Evolutionary conservation across 371 early-diverging fungal species (phyloP), one percentile per base, ranked within the genome.

Genomic region (Parasitella parasitica): DNA sequence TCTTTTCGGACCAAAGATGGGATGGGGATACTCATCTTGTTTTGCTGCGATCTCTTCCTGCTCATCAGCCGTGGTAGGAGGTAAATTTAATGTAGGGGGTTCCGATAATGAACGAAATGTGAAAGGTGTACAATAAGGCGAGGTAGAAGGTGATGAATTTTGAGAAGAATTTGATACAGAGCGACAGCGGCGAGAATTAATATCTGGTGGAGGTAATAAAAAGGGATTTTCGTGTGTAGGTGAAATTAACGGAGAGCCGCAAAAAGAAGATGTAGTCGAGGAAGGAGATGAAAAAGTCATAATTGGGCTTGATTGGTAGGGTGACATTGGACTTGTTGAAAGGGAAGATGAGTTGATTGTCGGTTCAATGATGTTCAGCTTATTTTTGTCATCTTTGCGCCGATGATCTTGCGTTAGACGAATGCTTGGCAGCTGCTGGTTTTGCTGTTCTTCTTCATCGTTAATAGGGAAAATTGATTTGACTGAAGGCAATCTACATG

Each of bases 61-160:
- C 18, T 52, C 62, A 11, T 64, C 58, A 13, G 39, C 56, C 6
- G 24, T 16, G 28, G 52, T 28, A 24, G 55, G 54, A 15, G 62
- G 62, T 58, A 38, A 63, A 49, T 49, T 61, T 36, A 54, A 60
- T 54, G 54, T 64, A 55, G 57, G 69, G 51, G 54, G 72, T 51
- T 71, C 73, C 20, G 77, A 76, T n/a, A 69, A 53, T 3, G 71
- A 76, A 18, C 76, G 61, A 59, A 61, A 66, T 39, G 59, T 49
- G 41, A 57, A 61, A 1, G 57, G 54, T 28, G 57, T 28, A 24
- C 15, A 16, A 16, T 53, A 54, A 22, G 63, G 51, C 30, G 63
- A 68, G 2, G 35, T 24, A 12, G 57, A 43, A 20, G 68, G 56
- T 22, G 63, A 59, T 16, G 68, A 59, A 8, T 18, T 54, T 28